Evolutionary conservation across 495 filamentous ascomycete species (phyloP).

Genomic region (Xylaria castorea): DNA sequence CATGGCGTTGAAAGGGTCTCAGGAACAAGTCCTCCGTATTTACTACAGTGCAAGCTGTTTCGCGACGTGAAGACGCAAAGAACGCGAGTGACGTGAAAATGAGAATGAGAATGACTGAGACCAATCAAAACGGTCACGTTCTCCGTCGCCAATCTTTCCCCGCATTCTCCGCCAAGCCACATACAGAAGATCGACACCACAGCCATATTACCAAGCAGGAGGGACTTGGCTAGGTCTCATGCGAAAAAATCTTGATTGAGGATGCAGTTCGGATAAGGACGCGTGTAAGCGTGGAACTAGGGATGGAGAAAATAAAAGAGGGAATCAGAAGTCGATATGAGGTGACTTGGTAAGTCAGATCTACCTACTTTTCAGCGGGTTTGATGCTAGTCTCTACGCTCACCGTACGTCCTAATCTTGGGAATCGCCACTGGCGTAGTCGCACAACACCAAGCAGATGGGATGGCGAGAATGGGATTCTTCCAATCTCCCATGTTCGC

Average conservation of each 20-base stretch:
- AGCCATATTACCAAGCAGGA: constrained; percentile 12
- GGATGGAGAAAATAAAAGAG: neutral
- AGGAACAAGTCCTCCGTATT: neutral
- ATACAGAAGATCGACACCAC: constrained; percentile 22
- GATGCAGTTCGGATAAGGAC: constrained; percentile 1
- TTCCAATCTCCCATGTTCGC: constrained; percentile 27
- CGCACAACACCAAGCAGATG: neutral
- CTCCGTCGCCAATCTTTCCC: constrained; percentile 20
- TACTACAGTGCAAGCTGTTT: neutral
- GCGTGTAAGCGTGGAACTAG: constrained; percentile 11
- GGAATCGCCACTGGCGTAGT: neutral
- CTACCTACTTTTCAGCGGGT: neutral
- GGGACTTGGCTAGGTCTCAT: neutral
- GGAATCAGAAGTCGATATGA: neutral
- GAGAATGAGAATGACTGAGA: neutral
- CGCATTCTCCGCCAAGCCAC: constrained; percentile 12
- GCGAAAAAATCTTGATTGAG: neutral
- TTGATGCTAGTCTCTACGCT: neutral
- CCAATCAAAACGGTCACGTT: constrained; percentile 20
- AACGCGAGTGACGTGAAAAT: constrained; percentile 22
- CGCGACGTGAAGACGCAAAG: neutral
- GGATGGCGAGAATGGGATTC: constrained; percentile 25
- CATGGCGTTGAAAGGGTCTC: neutral
- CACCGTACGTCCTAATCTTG: neutral
- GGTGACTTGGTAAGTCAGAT: neutral